phyloP scores from a whole-genome alignment of 257 asterid species.

The Solanum raphanifolium region DNA sequence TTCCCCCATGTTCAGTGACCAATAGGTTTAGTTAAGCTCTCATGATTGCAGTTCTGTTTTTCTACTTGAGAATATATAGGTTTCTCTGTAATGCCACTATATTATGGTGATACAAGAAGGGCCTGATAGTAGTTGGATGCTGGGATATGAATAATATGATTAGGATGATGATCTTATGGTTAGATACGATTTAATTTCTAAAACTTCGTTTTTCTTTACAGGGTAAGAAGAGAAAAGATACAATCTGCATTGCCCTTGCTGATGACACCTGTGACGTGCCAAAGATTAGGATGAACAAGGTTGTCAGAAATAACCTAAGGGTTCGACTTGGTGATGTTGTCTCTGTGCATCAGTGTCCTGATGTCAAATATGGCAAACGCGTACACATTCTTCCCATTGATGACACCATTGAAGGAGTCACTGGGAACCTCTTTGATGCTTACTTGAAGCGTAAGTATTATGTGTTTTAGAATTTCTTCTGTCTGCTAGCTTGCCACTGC shows the following conservation, averaged over 20 bases:
- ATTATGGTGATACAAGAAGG: neutral
- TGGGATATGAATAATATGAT: neutral
- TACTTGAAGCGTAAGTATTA: conserved; percentile 50
- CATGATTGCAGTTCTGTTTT: neutral
- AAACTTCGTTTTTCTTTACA: neutral
- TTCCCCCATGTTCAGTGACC: neutral
- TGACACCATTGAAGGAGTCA: conserved; percentile 64
- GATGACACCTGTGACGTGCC: conserved; percentile 61
- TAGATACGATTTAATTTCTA: neutral
- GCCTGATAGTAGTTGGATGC: neutral
- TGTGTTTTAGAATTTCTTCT: neutral
- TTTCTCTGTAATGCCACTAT: neutral
- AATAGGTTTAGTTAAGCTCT: neutral
- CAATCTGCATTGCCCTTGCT: conserved; percentile 59
- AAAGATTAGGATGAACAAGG: conserved; percentile 65
- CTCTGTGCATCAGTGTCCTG: conserved; percentile 60
- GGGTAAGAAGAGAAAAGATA: conserved; percentile 67
- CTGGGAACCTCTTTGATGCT: conserved; percentile 57
- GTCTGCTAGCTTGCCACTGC: neutral
- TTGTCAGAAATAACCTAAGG: conserved; percentile 52
- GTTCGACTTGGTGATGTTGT: conserved; percentile 67
- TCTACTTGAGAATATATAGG: neutral
- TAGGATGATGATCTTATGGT: neutral
- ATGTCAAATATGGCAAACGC: conserved; percentile 74
- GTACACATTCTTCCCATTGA: conserved; percentile 77